These are phyloP conservation scores for Citeromyces matritensis DNA, from an alignment of 805 yeast species.

Conservation along the genomic window DNA sequence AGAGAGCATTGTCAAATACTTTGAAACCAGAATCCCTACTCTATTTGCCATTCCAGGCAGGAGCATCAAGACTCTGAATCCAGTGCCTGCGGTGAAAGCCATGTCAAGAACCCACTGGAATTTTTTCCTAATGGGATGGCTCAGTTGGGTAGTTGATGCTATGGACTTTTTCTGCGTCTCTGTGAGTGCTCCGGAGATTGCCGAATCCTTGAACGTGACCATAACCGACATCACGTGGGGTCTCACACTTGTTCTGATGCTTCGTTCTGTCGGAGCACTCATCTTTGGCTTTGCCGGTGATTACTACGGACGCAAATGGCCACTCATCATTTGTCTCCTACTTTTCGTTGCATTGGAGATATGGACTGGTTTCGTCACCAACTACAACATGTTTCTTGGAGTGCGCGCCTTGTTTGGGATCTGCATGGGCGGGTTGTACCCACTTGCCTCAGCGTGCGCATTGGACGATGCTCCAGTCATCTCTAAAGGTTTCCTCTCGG, in stretches of 20 bases:
- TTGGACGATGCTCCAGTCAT: conserved; percentile 35
- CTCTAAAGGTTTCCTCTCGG: conserved; percentile 46
- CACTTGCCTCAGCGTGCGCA: conserved; percentile 37
- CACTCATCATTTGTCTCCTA: conserved; percentile 27
- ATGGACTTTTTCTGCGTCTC: conserved; percentile 48
- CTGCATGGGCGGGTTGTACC: conserved; percentile 41
- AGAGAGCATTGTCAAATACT: conserved; percentile 18
- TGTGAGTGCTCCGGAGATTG: conserved; percentile 30
- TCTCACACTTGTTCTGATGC: conserved; percentile 52
- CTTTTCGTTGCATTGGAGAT: conserved; percentile 38
- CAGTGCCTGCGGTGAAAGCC: conserved; percentile 37
- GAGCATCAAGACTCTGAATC: conserved; percentile 30
- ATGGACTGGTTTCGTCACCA: conserved; percentile 47
- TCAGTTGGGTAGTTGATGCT: conserved; percentile 55
- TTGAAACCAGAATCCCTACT: conserved; percentile 29
- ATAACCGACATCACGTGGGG: conserved; percentile 50
- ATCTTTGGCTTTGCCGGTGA: conserved; percentile 48
- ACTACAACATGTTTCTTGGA: conserved; percentile 40
- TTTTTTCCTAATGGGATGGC: conserved; percentile 34
- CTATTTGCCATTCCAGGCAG: conserved; percentile 30
- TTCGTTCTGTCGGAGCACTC: conserved; percentile 51
- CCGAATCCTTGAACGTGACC: conserved; percentile 23
- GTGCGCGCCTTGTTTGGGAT: conserved; percentile 51
- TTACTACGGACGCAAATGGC: conserved; percentile 46
- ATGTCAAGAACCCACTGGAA: conserved; percentile 42